Base-by-base conservation (phyloP, 139 green algal species). In the Chlamydomonas eustigma region DNA sequence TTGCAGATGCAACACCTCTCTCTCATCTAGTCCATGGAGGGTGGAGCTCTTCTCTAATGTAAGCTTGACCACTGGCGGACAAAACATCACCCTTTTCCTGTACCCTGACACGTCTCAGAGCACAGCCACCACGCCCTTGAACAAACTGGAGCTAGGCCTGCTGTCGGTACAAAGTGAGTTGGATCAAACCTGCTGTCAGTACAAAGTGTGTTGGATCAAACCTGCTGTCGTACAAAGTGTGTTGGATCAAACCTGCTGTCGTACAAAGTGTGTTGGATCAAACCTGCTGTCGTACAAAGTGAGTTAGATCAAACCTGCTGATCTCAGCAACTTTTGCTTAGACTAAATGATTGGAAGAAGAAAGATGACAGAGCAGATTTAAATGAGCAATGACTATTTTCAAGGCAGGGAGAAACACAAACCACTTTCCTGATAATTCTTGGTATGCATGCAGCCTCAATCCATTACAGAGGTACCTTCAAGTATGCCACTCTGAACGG, bases 111-210 rank as follows among this genome's bases (percentile, higher is more conserved):
- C 44, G 12, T 12, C 44, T 22, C 12, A 12, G 12, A 58, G 44
- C 44, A 28, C 44, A 12, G 44, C 44, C 12, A 58, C 44, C 44
- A 22, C 22, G 44, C 12, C 12, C 44, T 12, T 58, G 44, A 58
- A 58, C 44, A 58, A 58, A 58, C 44, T 58, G 44, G 44, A 58
- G 44, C 12, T 58, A n/a, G n/a, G n/a, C n/a, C n/a, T n/a, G n/a
- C n/a, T n/a, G n/a, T n/a, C n/a, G n/a, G n/a, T n/a, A n/a, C n/a
- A n/a, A n/a, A n/a, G n/a, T n/a, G n/a, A n/a, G n/a, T n/a, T n/a
- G n/a, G n/a, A n/a, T n/a, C n/a, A n/a, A n/a, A n/a, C n/a, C n/a
- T 58, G 44, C 12, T 58, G 44, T 58, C 22, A 12, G 44, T 22
- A 58, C 44, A 58, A 12, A 28, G 44, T 58, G 12, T 22, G 22